Evolutionary conservation across 2,329 filamentous ascomycete genomes (phyloP).

Genomic region (Clonostachys rhizophaga): DNA sequence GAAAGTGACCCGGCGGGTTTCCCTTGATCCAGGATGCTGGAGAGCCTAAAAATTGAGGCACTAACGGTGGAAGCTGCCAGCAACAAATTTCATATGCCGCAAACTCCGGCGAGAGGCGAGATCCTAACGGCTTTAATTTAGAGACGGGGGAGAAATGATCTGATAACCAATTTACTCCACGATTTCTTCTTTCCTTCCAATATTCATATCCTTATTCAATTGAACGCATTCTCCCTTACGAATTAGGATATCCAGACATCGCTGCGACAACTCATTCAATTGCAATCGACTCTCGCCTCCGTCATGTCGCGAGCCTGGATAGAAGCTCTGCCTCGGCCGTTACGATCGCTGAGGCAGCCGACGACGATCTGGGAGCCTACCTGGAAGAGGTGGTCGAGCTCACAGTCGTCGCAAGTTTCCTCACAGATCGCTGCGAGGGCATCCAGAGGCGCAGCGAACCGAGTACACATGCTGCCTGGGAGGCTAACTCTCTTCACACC

Average conservation of each 20-base stretch:
- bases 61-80: too few species aligned
- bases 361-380: conserved; percentile 15
- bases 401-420: conserved; percentile 9
- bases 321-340: conserved; percentile 3
- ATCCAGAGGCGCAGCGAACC: conserved; percentile 9
- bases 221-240: not conserved
- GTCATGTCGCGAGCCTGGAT: conserved; percentile 1
- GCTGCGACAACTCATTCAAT: not conserved
- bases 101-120: too few species aligned
- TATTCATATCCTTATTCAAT: not conserved
- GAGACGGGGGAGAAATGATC: too few species aligned
- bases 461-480: conserved; percentile 6
- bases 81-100: too few species aligned
- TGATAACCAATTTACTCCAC: too few species aligned
- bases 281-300: not conserved
- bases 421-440: conserved; percentile 3
- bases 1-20: too few species aligned
- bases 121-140: too few species aligned
- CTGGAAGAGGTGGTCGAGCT: conserved; percentile 18
- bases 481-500: conserved; percentile 12
- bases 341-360: conserved; percentile 10
- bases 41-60: too few species aligned
- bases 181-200: too few species aligned
- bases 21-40: too few species aligned
- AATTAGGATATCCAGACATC: not conserved